Evolutionary conservation across 78 protist genomes (phyloP).

Genomic region (Dictyostelium intermedium): DNA sequence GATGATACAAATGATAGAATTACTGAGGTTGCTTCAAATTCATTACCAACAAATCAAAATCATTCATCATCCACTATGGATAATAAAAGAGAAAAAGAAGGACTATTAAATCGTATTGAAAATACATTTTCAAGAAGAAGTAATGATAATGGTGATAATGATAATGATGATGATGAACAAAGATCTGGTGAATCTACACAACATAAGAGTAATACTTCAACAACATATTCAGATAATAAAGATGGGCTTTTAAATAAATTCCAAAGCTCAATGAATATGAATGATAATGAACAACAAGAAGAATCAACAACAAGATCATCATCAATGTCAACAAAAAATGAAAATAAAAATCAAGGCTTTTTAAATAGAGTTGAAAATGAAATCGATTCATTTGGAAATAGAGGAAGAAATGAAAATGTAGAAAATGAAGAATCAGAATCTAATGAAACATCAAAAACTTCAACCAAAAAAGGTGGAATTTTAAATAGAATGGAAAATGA

Average conservation of each 20-base stretch:
- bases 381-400: neutral
- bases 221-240: neutral
- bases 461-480: neutral
- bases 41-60: neutral
- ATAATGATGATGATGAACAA: neutral
- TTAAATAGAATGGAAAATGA: constrained; percentile 1
- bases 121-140: neutral
- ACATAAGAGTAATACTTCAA: neutral
- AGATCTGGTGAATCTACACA: neutral
- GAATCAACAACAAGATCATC: neutral
- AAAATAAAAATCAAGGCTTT: neutral
- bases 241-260: neutral
- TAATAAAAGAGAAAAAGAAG: neutral
- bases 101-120: neutral
- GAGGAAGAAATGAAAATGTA: neutral
- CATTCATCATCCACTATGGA: neutral
- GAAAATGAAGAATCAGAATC: neutral
- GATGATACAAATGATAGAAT: neutral
- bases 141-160: too few relatives aligned
- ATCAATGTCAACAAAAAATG: too few relatives aligned
- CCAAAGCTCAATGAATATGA: neutral
- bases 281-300: neutral
- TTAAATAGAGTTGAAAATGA: neutral
- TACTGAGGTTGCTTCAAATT: neutral
- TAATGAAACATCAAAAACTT: neutral